Percentiles rank a stretch among this genome's conserved stretches.
These are phyloP conservation scores for Skeletonema marinoi DNA, from an alignment of 108 stramenopile genomes.

Conservation along the genomic window DNA sequence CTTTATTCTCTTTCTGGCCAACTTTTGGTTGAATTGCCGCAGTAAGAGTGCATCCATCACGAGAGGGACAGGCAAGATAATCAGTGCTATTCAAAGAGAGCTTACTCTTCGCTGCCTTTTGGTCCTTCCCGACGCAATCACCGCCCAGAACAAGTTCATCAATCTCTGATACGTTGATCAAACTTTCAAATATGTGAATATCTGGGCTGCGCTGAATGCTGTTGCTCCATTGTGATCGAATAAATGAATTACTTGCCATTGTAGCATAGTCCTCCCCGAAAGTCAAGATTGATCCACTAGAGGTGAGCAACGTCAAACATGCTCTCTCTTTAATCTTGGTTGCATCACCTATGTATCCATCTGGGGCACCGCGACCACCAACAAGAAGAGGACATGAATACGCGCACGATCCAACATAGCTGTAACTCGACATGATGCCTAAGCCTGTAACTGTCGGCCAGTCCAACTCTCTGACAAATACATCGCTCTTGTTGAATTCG, in stretches of 20 bases:
- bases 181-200: constrained; percentile 62
- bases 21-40: constrained; percentile 38
- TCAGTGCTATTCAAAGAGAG: constrained; percentile 61
- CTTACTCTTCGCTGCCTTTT: constrained; percentile 49
- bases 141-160: constrained; percentile 54
- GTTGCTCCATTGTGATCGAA: constrained; percentile 2
- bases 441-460: constrained; percentile 54
- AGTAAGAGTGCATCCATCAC: constrained; percentile 73
- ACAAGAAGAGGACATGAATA: constrained; percentile 52
- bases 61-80: constrained; percentile 50
- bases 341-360: constrained; percentile 18
- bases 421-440: constrained; percentile 43
- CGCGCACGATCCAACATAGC: constrained; percentile 64
- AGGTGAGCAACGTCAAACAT: constrained; percentile 53
- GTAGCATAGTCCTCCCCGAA: constrained; percentile 57
- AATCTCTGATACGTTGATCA: constrained; percentile 62
- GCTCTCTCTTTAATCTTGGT: constrained; percentile 50
- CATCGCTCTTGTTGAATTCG: constrained; percentile 65
- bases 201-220: constrained; percentile 12
- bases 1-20: neutral
- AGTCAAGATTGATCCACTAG: constrained; percentile 59
- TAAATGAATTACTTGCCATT: neutral
- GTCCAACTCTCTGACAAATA: constrained; percentile 53
- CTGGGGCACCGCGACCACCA: constrained; percentile 18
- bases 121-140: constrained; percentile 60